Evolutionary conservation across 495 filamentous ascomycete species (phyloP).

Genomic region (Aspergillus biplanus): DNA sequence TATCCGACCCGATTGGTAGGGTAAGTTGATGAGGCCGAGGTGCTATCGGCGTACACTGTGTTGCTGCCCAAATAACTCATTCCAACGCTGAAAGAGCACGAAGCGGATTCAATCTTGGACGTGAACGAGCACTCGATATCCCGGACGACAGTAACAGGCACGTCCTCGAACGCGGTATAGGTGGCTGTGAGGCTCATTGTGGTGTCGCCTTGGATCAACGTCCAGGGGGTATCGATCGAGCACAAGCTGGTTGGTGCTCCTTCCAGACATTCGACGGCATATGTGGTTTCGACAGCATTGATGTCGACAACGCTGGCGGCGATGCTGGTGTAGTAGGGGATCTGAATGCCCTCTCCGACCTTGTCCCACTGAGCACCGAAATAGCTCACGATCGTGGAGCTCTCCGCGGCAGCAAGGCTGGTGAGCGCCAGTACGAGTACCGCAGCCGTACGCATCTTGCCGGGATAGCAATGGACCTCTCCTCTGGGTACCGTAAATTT

Average conservation of each 20-base stretch:
- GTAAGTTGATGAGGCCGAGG: background rate
- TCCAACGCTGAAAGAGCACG: background rate
- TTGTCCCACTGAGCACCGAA: background rate
- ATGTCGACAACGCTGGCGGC: constrained; percentile 2
- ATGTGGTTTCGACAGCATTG: constrained; percentile 2
- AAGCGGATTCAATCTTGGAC: background rate
- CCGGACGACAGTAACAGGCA: background rate
- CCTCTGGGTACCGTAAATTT: too few species aligned
- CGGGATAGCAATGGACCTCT: too few species aligned
- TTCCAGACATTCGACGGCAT: background rate
- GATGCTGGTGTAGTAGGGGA: constrained; percentile 3
- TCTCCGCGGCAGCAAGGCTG: background rate
- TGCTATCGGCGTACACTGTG: background rate
- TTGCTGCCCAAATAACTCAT: background rate
- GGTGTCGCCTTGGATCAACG: constrained; percentile 3
- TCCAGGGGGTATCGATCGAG: background rate
- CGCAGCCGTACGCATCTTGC: too few species aligned
- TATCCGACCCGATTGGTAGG: background rate
- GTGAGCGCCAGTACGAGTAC: background rate
- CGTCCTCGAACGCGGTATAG: background rate
- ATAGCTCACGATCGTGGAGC: background rate
- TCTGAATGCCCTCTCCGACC: background rate
- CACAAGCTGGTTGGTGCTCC: background rate
- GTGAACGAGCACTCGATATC: background rate
- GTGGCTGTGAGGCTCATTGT: background rate